These are phyloP conservation scores for Puccinellia tenuiflora DNA, from an alignment of 176 grass and related monocot species.

Conservation along the genomic window DNA sequence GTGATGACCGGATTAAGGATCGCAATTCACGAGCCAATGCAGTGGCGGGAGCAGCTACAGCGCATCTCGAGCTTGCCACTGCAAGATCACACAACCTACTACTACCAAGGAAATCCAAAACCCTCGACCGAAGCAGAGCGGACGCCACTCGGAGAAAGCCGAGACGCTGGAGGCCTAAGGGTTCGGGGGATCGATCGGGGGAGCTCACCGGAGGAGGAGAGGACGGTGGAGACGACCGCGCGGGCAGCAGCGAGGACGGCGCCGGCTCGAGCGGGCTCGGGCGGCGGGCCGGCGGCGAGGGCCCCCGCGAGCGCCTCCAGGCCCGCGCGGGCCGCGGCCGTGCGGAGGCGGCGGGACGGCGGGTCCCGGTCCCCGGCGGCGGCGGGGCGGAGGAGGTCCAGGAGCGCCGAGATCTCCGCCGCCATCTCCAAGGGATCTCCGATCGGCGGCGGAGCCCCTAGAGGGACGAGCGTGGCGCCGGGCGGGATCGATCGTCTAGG, in stretches of 20 bases:
- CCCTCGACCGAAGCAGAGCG: neutral
- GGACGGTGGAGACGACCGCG: slow-evolving; percentile 39
- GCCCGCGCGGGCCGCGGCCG: slow-evolving; percentile 14
- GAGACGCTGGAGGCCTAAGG: neutral
- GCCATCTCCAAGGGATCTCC: slow-evolving; percentile 36
- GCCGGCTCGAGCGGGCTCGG: slow-evolving; percentile 19
- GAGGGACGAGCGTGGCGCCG: neutral
- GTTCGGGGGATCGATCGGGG: neutral
- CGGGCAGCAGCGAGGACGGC: slow-evolving; percentile 29
- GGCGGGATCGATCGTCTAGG: neutral
- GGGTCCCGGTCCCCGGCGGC: slow-evolving; percentile 17
- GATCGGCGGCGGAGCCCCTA: slow-evolving; percentile 29
- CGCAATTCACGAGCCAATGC: neutral
- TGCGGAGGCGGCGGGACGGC: slow-evolving; percentile 22
- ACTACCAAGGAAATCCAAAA: slow-evolving; percentile 3
- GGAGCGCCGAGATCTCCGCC: slow-evolving; percentile 48
- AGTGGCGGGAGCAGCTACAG: neutral
- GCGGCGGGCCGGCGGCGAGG: slow-evolving; percentile 20
- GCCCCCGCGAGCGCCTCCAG: slow-evolving; percentile 34
- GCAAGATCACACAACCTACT: neutral
- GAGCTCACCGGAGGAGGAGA: slow-evolving; percentile 33
- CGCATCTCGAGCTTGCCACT: neutral
- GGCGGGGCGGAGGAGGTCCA: slow-evolving; percentile 26
- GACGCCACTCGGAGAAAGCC: neutral
- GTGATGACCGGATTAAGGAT: neutral